Evolutionary conservation across 768 basidiomycete species (phyloP), one percentile per base, ranked within the genome.

Genomic region (Russula compacta): DNA sequence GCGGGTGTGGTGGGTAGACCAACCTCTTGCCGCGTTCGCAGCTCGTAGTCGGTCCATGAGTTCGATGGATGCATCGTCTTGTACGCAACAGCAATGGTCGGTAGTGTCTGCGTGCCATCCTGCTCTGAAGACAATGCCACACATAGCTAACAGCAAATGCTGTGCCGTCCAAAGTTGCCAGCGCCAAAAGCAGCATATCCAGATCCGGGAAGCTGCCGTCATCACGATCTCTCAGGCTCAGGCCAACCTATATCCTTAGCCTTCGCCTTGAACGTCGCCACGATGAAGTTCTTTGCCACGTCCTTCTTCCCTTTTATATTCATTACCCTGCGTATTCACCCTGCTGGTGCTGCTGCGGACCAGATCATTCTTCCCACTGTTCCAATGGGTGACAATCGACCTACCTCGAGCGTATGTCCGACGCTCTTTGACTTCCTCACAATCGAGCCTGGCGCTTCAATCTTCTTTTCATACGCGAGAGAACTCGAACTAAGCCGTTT

Each of bases 391-490:
- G 5, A 10, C 17, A 24, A 8, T 2, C 61, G n/a, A 36, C 56
- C 56, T 7, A 38, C 43, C 29, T 40, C 51, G 17, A 39, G 24
- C 17, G 11, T 4, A 33, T 49, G 43, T 33, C 87, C 88, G 14
- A 81, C 81, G 1, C 74, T 93, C 38, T 79, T 85, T 5, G 91
- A 92, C 73, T 73, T 89, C 44, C 80, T 93, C 66, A 92, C 90
- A 11, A 83, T 93, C 68, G 84, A 91, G 66, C 67, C 81, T 1
- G 81, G 82, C 0, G 81, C 82, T 9, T 92, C 89, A 43, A 92
- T 93, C 54, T 93, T 90, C 77, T 91, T 84, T 70, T 83, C 86
- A 0, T 92, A 92, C 70, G 86, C 88, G 4, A 79, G 89, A 6
- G 89, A 91, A 67, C 75, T 84, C 2, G 77, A 81, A 65, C 66